Conservation (phyloP, 441 rosid genomes). For the Erysimum cheiri region DNA sequence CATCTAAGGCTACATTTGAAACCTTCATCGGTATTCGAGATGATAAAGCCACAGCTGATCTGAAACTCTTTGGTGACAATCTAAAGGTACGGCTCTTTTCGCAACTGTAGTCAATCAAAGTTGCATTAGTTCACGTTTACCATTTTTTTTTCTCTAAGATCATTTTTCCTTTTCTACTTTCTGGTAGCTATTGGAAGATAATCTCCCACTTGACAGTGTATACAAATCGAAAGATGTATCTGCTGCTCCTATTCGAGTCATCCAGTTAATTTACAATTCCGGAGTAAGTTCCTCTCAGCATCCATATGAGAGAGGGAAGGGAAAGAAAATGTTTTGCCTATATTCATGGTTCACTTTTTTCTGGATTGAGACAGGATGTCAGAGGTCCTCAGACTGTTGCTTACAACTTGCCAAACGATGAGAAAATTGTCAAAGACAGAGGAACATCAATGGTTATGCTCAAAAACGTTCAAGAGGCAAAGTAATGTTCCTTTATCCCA, state of each 20-base stretch:
- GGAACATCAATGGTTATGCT: slow-evolving; percentile 99
- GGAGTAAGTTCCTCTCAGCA: slow-evolving; percentile 66
- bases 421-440: slow-evolving; percentile 83
- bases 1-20: slow-evolving; percentile 83
- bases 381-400: slow-evolving; percentile 98
- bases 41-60: slow-evolving; percentile 80
- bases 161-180: slow-evolving; percentile 27
- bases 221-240: slow-evolving; percentile 77
- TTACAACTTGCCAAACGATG: slow-evolving; percentile 95
- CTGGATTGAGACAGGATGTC: slow-evolving; percentile 70
- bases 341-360: slow-evolving; percentile 36
- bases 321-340: not conserved
- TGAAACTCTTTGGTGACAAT: slow-evolving; percentile 88
- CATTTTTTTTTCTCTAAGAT: slow-evolving; percentile 31
- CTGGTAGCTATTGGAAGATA: slow-evolving; percentile 75
- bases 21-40: slow-evolving; percentile 87
- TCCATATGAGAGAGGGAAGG: slow-evolving; percentile 9
- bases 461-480: slow-evolving; percentile 88
- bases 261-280: slow-evolving; percentile 80
- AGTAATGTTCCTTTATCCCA: slow-evolving; percentile 55
- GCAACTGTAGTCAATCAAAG: slow-evolving; percentile 21
- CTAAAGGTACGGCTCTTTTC: slow-evolving; percentile 60
- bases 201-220: slow-evolving; percentile 80
- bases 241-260: slow-evolving; percentile 97
- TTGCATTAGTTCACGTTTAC: not conserved